Conservation (phyloP, 2,329 filamentous ascomycete genomes). For the Pseudogymnoascus sp. region DNA sequence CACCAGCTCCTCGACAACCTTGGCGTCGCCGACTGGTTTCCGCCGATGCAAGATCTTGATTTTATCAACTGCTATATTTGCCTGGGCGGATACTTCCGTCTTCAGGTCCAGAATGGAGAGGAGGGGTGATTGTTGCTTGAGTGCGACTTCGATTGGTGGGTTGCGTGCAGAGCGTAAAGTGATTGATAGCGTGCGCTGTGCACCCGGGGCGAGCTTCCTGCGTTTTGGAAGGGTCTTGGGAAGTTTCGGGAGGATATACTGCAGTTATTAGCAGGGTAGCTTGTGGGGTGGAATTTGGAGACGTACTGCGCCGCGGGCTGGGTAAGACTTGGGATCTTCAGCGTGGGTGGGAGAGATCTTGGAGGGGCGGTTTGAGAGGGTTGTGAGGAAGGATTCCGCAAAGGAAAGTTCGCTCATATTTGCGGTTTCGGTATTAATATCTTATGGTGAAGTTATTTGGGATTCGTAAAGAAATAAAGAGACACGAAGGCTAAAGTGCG, state of each 20-base stretch:
- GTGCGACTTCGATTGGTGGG: conserved; percentile 57
- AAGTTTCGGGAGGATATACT: conserved; percentile 66
- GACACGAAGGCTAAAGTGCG: background rate
- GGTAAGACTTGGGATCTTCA: conserved; percentile 73
- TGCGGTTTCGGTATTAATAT: background rate
- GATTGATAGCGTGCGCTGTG: conserved; percentile 47
- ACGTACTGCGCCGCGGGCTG: conserved; percentile 66
- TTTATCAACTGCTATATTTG: conserved; percentile 62
- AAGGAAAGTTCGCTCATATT: conserved; percentile 78
- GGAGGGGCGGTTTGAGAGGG: conserved; percentile 67
- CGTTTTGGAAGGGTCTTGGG: conserved; percentile 43
- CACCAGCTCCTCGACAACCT: conserved; percentile 67
- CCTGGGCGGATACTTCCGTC: conserved; percentile 53
- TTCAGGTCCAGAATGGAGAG: conserved; percentile 78
- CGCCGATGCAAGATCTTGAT: conserved; percentile 81
- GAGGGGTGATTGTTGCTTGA: conserved; percentile 54
- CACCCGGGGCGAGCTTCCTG: conserved; percentile 40
- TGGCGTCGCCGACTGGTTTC: conserved; percentile 73
- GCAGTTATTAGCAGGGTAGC: conserved; percentile 13
- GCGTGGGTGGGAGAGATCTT: conserved; percentile 87
- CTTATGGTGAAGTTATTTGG: background rate
- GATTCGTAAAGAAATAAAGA: background rate
- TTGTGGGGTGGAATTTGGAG: background rate
- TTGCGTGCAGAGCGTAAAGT: conserved; percentile 70
- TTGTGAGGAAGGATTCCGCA: conserved; percentile 72